Percentiles rank a stretch among this genome's conserved stretches.
Evolutionary conservation across 441 rosid genomes (phyloP).

Genomic region (Aleurites moluccanus): DNA sequence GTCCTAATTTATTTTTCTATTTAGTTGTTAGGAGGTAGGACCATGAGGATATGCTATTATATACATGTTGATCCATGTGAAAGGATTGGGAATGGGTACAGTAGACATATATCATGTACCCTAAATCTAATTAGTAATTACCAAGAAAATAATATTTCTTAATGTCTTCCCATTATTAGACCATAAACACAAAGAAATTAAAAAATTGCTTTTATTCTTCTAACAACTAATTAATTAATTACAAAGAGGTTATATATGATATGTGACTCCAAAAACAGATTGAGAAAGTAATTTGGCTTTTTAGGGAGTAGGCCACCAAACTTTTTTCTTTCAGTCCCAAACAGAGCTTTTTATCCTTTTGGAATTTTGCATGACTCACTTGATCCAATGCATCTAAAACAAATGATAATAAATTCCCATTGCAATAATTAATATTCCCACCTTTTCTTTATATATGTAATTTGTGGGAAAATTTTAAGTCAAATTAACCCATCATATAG

Average conservation of each 20-base stretch:
- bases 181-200: not conserved
- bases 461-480: too few species aligned
- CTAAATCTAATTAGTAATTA: not conserved
- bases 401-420: constrained; percentile 31
- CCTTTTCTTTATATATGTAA: too few species aligned
- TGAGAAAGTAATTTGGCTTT: constrained; percentile 42
- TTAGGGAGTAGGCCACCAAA: constrained; percentile 41
- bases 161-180: not conserved
- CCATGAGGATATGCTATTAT: too few species aligned
- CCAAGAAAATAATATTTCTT: not conserved
- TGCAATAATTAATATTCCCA: not conserved
- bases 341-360: constrained; percentile 26
- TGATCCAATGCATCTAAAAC: constrained; percentile 44
- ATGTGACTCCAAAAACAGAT: constrained; percentile 9
- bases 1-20: too few species aligned
- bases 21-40: too few species aligned
- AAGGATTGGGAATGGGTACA: constrained; percentile 15
- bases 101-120: constrained; percentile 5
- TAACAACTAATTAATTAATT: too few species aligned
- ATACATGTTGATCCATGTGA: constrained; percentile 40
- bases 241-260: not conserved
- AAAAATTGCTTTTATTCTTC: not conserved
- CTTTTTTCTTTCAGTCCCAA: constrained; percentile 27
- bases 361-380: constrained; percentile 45
- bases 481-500: too few species aligned